These are phyloP conservation scores for Globisporangium spiculum DNA, from an alignment of 352 stramenopile genomes.

Conservation along the genomic window DNA sequence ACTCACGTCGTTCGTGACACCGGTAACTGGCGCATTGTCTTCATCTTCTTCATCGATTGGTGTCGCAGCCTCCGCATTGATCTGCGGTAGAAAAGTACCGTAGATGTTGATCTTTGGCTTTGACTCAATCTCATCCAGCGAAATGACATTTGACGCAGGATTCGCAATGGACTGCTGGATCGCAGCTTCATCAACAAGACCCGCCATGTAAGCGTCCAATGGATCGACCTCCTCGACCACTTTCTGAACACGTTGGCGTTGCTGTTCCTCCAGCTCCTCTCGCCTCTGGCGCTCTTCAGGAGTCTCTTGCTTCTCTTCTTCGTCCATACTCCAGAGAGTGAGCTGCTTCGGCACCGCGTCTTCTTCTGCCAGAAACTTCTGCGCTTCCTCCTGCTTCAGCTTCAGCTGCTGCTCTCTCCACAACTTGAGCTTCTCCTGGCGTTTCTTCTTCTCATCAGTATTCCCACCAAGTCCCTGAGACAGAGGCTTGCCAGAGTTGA, in stretches of 20 bases:
- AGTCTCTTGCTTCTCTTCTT: conserved; percentile 63
- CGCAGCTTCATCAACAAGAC: conserved; percentile 70
- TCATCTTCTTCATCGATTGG: conserved; percentile 11
- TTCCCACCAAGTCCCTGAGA: neutral
- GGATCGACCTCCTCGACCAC: conserved; percentile 81
- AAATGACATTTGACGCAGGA: conserved; percentile 79
- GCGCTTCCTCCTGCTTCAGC: conserved; percentile 54
- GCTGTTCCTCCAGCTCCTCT: conserved; percentile 38
- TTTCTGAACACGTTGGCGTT: conserved; percentile 63
- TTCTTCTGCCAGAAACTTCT: conserved; percentile 67
- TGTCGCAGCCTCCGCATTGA: conserved; percentile 16
- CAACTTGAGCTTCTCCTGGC: conserved; percentile 47
- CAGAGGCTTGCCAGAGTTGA: conserved; percentile 2
- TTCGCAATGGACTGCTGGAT: conserved; percentile 73
- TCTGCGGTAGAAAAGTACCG: conserved; percentile 70
- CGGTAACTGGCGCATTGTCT: neutral
- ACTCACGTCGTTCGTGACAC: conserved; percentile 20
- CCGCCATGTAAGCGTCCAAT: conserved; percentile 86
- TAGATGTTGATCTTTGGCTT: conserved; percentile 84
- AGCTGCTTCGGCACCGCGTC: conserved; percentile 68
- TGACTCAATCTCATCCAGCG: conserved; percentile 76
- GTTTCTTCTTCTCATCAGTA: conserved; percentile 41
- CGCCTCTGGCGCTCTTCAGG: conserved; percentile 47
- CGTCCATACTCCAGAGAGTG: conserved; percentile 56
- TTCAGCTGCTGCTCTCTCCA: conserved; percentile 63